Base-by-base conservation (phyloP, 306 rosid genomes). In the Quercus gilva region DNA sequence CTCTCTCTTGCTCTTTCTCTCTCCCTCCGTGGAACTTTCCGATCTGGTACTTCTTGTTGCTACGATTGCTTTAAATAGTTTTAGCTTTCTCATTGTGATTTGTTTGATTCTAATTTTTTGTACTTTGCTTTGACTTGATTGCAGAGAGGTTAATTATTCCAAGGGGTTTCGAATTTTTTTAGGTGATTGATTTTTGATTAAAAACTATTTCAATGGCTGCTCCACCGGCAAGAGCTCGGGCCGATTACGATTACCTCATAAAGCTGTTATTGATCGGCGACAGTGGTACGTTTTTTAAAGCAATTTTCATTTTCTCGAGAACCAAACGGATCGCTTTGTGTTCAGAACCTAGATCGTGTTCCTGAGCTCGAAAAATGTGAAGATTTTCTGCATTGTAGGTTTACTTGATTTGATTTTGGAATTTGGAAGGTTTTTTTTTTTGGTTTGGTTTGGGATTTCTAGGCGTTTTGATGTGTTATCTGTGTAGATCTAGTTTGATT, bases 211-310 rank as follows among this genome's bases (percentile, higher is more conserved):
- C 76, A 56, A 93, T 95, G 99, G 99, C 99, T 87, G 97, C 97
- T 87, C 99, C 98, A 86, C 92, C 97, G 65, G 93, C 98, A 77
- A 92, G 98, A 90, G 97, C 99, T 84, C 91, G 99, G 55, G 99
- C 99, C 77, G 99, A 95, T 91, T 95, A 92, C 77, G 99, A 95
- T 86, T 95, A 78, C 81, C 99, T 95, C 84, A 88, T 95, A 73
- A 95, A 95, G 93, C 97, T 95, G 81, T 89, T 95, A 23, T 76
- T 95, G 86, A 95, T 95, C 87, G 98, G 99, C 79, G 99, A 93
- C 77, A 95, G 98, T 79, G 99, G 97, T 91, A 80, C 41, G 87
- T 81, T 21, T 31, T 60, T 23, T 23, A 6, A 19, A 28, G 5
- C 53, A 14, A 8, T n/a, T 26, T 29, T 1, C 26, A 2, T 53